Evolutionary conservation across 805 yeast genomes (phyloP).

Genomic region (Barnettozyma sp.): DNA sequence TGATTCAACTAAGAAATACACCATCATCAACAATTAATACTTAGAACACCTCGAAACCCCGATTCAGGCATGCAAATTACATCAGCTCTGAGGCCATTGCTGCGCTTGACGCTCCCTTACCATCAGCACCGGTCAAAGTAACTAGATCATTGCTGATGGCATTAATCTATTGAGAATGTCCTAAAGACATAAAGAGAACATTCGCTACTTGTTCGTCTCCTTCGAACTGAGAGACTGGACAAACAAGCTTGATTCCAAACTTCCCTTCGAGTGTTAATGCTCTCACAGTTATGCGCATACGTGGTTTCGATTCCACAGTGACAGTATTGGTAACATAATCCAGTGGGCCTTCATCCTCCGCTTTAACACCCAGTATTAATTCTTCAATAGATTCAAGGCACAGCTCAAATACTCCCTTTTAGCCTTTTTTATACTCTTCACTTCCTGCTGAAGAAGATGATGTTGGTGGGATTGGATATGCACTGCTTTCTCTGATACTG

Average conservation of each 20-base stretch:
- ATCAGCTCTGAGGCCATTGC: no score
- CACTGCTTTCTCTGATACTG: not conserved
- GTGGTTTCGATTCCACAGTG: not conserved
- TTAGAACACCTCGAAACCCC: no score
- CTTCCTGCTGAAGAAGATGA: not conserved
- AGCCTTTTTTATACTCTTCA: not conserved
- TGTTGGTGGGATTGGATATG: not conserved
- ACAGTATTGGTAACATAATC: constrained; percentile 1
- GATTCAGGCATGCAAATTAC: no score
- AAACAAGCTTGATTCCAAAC: constrained; percentile 2
- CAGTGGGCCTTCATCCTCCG: constrained; percentile 1
- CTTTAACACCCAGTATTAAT: not conserved
- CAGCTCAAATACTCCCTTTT: not conserved
- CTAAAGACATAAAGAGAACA: not conserved
- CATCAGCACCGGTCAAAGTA: no score
- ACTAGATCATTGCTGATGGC: no score
- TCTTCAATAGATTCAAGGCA: not conserved
- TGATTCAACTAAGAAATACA: no score
- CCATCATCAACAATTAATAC: no score
- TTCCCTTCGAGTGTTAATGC: constrained; percentile 1
- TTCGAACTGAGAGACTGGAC: not conserved
- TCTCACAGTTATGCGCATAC: not conserved
- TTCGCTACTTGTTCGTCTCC: not conserved
- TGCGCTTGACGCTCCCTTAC: no score
- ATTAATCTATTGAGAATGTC: no score